Evolutionary conservation across 148 eudicot species (phyloP), one percentile per base, ranked within the genome.

Genomic region (Tetragonia tetragonoides): DNA sequence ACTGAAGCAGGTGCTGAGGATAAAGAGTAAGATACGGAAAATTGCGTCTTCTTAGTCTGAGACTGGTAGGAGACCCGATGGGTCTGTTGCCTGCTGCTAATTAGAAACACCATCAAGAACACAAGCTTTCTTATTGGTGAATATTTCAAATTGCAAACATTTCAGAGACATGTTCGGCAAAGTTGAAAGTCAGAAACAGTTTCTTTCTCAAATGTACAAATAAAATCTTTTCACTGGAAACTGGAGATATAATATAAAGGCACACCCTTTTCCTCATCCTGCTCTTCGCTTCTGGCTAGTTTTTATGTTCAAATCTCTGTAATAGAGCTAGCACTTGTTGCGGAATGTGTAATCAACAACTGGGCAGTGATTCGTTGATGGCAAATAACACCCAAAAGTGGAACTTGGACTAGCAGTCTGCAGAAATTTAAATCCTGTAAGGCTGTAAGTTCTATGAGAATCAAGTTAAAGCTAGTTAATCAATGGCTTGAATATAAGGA

Each of bases 1-100:
- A 46, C 62, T 59, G 68, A 74, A 44, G 62, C 62, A 38, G 60
- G 51, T 12, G 74, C 38, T 38, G 21, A 15, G 39, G 23, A 77
- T 4, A 73, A 39, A 37, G 63, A 40, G 79, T 42, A 41, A 34
- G 51, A 1, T 16, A 28, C 24, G 61, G 41, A 53, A 0, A 21
- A n/a, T 9, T 24, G 54, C 60, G 59, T 38, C 21, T 24, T 66
- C 82, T 37, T 24, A 24, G 3, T 9, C 63, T 60, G 59, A 62
- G 10, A 21, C n/a, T 20, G 63, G 75, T 57, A 14, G 44, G 66
- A 21, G 14, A 37, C 34, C 2, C 3, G 4, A 21, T 14, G 7
- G n/a, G 8, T 65, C 3, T 4, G 28, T 68, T 46, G 20, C 77
- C 60, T 2, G 54, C 68, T 68, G 28, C 65, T 42, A 24, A 53